These are phyloP conservation scores for Fomitopsis serialis DNA, from an alignment of 768 basidiomycete species.

Conservation along the genomic window DNA sequence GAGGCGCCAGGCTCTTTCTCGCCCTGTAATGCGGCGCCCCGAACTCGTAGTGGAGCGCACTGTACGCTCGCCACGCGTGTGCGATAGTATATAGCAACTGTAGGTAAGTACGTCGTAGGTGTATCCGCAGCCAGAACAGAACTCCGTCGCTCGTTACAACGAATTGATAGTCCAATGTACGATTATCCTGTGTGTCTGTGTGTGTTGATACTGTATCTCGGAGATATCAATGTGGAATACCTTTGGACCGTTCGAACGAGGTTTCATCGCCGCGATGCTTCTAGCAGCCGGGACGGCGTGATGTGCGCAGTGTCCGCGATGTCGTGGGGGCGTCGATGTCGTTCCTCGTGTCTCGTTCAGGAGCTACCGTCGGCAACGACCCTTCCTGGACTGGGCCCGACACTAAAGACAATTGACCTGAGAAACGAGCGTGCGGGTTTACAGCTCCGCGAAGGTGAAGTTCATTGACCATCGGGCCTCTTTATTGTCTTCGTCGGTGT, in stretches of 20 bases:
- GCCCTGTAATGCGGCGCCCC: neutral
- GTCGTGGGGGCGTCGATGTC: neutral
- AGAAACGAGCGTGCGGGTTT: too few species aligned
- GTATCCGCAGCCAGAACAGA: constrained; percentile 1
- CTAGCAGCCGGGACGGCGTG: neutral
- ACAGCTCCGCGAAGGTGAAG: too few species aligned
- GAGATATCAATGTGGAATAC: neutral
- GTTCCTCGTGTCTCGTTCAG: neutral
- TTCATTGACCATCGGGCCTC: too few species aligned
- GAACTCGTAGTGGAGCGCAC: neutral
- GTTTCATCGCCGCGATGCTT: neutral
- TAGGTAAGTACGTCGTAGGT: constrained; percentile 4
- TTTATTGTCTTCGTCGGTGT: too few species aligned
- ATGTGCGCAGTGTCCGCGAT: neutral
- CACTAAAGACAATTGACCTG: neutral
- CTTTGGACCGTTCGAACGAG: neutral
- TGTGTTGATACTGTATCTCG: neutral
- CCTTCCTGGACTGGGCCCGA: neutral
- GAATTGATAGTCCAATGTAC: neutral
- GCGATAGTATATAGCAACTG: constrained; percentile 4
- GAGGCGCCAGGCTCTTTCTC: neutral
- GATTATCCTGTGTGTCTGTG: neutral
- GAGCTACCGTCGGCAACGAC: neutral
- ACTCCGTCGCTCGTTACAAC: neutral
- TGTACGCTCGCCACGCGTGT: neutral